Percentiles rank a stretch among this genome's conserved stretches.
phyloP scores from a whole-genome alignment of 768 basidiomycete genomes.

The Pulveroboletus sp. region DNA sequence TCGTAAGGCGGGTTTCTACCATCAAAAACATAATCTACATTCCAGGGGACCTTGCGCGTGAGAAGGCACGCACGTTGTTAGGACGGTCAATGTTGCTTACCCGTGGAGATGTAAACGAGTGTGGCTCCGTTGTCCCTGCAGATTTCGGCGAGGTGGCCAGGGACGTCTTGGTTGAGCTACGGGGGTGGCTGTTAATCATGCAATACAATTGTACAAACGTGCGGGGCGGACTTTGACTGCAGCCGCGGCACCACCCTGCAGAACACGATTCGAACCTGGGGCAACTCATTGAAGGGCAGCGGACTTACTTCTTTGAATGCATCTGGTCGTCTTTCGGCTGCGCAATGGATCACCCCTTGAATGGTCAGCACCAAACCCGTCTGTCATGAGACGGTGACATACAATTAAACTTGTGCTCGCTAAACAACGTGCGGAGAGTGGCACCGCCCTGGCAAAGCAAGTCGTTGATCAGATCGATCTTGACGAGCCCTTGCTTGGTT shows the following conservation, averaged over 20 bases:
- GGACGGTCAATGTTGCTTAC: constrained; percentile 30
- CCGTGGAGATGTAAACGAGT: constrained; percentile 91
- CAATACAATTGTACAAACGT: not conserved
- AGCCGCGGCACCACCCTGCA: constrained; percentile 56
- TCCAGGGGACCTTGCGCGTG: constrained; percentile 5
- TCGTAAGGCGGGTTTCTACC: constrained; percentile 90
- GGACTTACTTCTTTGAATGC: constrained; percentile 79
- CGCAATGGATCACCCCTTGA: constrained; percentile 89
- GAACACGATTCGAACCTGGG: not conserved
- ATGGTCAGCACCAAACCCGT: constrained; percentile 4
- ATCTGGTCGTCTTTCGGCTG: constrained; percentile 91
- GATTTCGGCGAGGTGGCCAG: constrained; percentile 67
- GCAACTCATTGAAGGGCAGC: not conserved
- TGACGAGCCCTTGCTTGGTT: constrained; percentile 46
- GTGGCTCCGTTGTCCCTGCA: constrained; percentile 60
- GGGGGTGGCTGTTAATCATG: not conserved
- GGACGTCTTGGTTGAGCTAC: constrained; percentile 80
- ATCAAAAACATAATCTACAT: constrained; percentile 90
- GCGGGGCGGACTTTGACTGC: constrained; percentile 51
- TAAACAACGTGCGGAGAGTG: constrained; percentile 48
- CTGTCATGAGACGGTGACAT: constrained; percentile 27
- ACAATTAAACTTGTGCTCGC: constrained; percentile 67
- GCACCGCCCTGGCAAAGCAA: constrained; percentile 35
- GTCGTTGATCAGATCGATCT: constrained; percentile 68
- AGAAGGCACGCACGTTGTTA: not conserved